phyloP scores from a whole-genome alignment of 148 eudicot genomes.

The Nyssa sinensis region DNA sequence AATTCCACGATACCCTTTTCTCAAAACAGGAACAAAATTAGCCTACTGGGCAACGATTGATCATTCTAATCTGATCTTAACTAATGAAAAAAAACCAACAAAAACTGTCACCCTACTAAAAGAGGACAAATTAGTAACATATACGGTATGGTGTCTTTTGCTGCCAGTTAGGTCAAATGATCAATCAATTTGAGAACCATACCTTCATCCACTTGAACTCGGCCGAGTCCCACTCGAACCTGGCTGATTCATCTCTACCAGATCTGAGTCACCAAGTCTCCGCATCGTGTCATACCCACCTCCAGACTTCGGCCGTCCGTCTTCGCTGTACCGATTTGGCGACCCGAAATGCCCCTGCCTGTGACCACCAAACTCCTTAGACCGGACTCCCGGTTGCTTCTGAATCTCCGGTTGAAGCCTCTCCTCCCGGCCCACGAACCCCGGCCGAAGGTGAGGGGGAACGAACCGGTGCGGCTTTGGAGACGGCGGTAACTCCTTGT shows the following conservation, averaged over 20 bases:
- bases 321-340: slow-evolving; percentile 27
- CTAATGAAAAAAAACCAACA: background rate
- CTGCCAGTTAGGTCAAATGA: background rate
- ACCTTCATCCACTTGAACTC: slow-evolving; percentile 59
- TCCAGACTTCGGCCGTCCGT: slow-evolving; percentile 50
- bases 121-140: background rate
- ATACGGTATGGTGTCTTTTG: background rate
- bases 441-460: slow-evolving; percentile 71
- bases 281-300: slow-evolving; percentile 48
- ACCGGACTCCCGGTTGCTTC: slow-evolving; percentile 16
- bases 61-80: background rate
- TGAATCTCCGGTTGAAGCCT: slow-evolving; percentile 28
- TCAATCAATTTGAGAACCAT: background rate
- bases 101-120: background rate
- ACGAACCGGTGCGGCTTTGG: slow-evolving; percentile 47
- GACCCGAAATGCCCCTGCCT: slow-evolving; percentile 33
- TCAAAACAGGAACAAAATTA: background rate
- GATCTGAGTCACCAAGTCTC: slow-evolving; percentile 29
- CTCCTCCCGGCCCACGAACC: slow-evolving; percentile 51
- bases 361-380: slow-evolving; percentile 11
- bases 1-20: background rate
- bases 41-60: no score
- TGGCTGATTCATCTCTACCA: slow-evolving; percentile 42
- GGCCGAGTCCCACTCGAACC: slow-evolving; percentile 59
- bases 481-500: slow-evolving; percentile 12